Conservation (phyloP, 257 asterid genomes). For the Handroanthus guayacan region DNA sequence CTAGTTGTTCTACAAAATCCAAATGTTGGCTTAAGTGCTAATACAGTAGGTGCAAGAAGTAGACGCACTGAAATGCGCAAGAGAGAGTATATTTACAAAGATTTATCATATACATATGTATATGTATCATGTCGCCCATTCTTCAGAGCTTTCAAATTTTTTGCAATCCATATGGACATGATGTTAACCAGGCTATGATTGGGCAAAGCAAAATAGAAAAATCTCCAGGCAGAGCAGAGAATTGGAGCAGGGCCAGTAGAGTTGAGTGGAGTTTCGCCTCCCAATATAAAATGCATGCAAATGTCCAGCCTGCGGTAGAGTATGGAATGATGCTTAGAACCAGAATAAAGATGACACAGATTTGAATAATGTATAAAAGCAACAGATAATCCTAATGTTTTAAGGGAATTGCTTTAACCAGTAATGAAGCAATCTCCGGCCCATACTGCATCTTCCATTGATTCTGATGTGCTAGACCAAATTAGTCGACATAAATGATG, state of each 20-base stretch:
- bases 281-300: constrained; percentile 9
- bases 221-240: constrained; percentile 10
- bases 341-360: background rate
- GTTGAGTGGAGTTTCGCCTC: background rate
- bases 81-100: background rate
- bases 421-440: constrained; percentile 27
- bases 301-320: constrained; percentile 17
- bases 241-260: background rate
- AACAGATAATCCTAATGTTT: constrained; percentile 2
- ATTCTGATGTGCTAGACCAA: constrained; percentile 26
- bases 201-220: constrained; percentile 9
- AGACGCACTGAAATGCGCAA: too few relatives aligned
- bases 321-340: background rate
- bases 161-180: background rate
- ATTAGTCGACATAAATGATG: constrained; percentile 80
- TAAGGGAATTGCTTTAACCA: constrained; percentile 34
- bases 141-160: constrained; percentile 24
- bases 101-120: background rate
- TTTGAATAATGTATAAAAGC: constrained; percentile 5
- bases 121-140: background rate
- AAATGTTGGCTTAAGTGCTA: background rate
- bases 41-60: background rate
- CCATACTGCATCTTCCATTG: constrained; percentile 18
- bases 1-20: background rate
- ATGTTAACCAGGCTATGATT: background rate